These are phyloP conservation scores for Boletus insuetus DNA, from an alignment of 768 basidiomycete genomes.

Conservation along the genomic window DNA sequence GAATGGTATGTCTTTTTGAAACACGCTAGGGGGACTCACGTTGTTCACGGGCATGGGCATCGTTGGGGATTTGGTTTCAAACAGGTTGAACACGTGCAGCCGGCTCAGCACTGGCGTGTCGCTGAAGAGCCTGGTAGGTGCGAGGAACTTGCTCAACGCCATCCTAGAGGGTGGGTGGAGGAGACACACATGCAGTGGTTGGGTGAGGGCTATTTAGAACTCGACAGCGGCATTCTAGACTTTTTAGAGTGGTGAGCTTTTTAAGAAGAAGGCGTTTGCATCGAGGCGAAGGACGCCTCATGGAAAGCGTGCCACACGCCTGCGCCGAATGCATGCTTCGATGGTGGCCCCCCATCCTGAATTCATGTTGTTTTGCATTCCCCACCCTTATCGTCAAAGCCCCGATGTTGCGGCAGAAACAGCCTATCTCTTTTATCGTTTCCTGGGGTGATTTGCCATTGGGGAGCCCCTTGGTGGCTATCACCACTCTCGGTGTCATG, in stretches of 20 bases:
- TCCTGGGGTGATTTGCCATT: background rate
- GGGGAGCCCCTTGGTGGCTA: slow-evolving; percentile 1
- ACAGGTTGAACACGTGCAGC: slow-evolving; percentile 24
- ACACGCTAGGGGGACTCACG: slow-evolving; percentile 8
- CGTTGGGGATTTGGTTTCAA: slow-evolving; percentile 19
- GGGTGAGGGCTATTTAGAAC: slow-evolving; percentile 12
- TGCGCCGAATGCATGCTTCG: slow-evolving; percentile 17
- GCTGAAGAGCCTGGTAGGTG: slow-evolving; percentile 18
- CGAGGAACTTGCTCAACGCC: slow-evolving; percentile 24
- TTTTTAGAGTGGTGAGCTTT: slow-evolving; percentile 11
- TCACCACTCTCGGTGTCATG: slow-evolving; percentile 21
- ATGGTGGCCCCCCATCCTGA: slow-evolving; percentile 8
- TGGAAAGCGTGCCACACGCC: slow-evolving; percentile 33
- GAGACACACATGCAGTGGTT: slow-evolving; percentile 15
- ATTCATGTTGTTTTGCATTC: slow-evolving; percentile 2
- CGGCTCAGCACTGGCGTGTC: slow-evolving; percentile 22
- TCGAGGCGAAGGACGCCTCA: slow-evolving; percentile 26
- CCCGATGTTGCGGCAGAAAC: slow-evolving; percentile 1
- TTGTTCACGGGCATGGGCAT: slow-evolving; percentile 32
- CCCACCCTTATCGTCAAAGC: slow-evolving; percentile 15
- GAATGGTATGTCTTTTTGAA: background rate
- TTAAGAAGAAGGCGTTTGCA: slow-evolving; percentile 21
- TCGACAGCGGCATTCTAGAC: slow-evolving; percentile 22
- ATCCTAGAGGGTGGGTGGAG: slow-evolving; percentile 10
- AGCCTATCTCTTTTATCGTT: slow-evolving; percentile 4